A percentile compares a stretch with the other conserved stretches of the same genome.
Evolutionary conservation across 1,284 basidiomycete genomes (phyloP).

Genomic region (Ceratobasidium sp.): DNA sequence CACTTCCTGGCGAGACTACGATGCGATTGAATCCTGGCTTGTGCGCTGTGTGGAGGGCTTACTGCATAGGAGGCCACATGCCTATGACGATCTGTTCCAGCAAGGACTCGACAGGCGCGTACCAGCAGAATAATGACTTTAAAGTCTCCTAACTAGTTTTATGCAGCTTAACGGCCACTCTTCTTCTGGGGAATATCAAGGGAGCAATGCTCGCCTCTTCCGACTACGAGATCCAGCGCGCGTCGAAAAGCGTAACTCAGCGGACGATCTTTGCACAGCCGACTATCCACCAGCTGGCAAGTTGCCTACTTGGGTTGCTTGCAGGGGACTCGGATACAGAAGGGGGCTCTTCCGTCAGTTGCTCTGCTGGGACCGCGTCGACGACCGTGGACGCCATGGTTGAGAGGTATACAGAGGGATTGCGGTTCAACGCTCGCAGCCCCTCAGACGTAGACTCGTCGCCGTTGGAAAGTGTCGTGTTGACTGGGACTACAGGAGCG

Average conservation of each 20-base stretch:
- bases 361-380: neutral
- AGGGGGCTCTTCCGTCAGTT: slow-evolving; percentile 37
- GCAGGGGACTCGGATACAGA: neutral
- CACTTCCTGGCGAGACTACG: slow-evolving; percentile 18
- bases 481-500: slow-evolving; percentile 57
- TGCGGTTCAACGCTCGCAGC: slow-evolving; percentile 2
- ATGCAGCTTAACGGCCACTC: slow-evolving; percentile 29
- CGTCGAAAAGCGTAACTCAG: slow-evolving; percentile 3
- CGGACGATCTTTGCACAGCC: slow-evolving; percentile 33
- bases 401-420: slow-evolving; percentile 23
- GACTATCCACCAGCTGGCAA: slow-evolving; percentile 13
- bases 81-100: slow-evolving; percentile 34
- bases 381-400: slow-evolving; percentile 22
- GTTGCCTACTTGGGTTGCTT: slow-evolving; percentile 12
- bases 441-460: neutral
- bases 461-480: slow-evolving; percentile 50
- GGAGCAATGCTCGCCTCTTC: slow-evolving; percentile 9
- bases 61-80: neutral
- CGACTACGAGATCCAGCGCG: neutral
- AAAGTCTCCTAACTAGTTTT: neutral
- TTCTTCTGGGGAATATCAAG: slow-evolving; percentile 23
- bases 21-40: slow-evolving; percentile 27
- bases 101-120: slow-evolving; percentile 41
- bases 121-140: neutral
- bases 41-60: neutral